Evolutionary conservation across 805 yeast species (phyloP).

Genomic region (Barnettozyma sucrosica): DNA sequence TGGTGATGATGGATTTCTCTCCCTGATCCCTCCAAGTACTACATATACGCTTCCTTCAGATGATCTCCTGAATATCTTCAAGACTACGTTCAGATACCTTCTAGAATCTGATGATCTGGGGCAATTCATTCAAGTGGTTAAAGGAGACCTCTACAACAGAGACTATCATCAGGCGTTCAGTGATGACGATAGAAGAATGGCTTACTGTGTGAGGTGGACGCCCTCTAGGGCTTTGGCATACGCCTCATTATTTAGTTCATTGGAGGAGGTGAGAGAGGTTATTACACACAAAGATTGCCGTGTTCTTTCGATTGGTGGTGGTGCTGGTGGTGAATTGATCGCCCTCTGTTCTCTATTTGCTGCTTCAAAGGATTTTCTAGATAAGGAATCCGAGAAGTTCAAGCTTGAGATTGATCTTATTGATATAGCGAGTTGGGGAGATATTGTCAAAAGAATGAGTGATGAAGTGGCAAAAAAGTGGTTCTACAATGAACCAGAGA

Average conservation of each 20-base stretch:
- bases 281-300: slow-evolving; percentile 29
- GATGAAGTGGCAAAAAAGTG: slow-evolving; percentile 43
- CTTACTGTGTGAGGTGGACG: slow-evolving; percentile 82
- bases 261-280: slow-evolving; percentile 36
- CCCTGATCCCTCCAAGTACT: slow-evolving; percentile 16
- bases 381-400: slow-evolving; percentile 27
- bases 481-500: slow-evolving; percentile 38
- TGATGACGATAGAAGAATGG: slow-evolving; percentile 55
- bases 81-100: slow-evolving; percentile 17
- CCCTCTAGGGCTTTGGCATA: slow-evolving; percentile 78
- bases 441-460: slow-evolving; percentile 42
- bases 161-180: slow-evolving; percentile 69
- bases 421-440: slow-evolving; percentile 77
- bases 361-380: slow-evolving; percentile 20
- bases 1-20: slow-evolving; percentile 6
- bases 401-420: slow-evolving; percentile 42
- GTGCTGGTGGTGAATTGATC: slow-evolving; percentile 80
- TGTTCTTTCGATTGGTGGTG: slow-evolving; percentile 75
- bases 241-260: slow-evolving; percentile 53
- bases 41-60: slow-evolving; percentile 18
- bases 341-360: slow-evolving; percentile 54
- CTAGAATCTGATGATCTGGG: slow-evolving; percentile 24
- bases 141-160: slow-evolving; percentile 61
- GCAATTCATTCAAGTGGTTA: slow-evolving; percentile 58
- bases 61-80: slow-evolving; percentile 21